Conservation (phyloP, 108 stramenopile genomes). For the Skeletonema menzelii region DNA sequence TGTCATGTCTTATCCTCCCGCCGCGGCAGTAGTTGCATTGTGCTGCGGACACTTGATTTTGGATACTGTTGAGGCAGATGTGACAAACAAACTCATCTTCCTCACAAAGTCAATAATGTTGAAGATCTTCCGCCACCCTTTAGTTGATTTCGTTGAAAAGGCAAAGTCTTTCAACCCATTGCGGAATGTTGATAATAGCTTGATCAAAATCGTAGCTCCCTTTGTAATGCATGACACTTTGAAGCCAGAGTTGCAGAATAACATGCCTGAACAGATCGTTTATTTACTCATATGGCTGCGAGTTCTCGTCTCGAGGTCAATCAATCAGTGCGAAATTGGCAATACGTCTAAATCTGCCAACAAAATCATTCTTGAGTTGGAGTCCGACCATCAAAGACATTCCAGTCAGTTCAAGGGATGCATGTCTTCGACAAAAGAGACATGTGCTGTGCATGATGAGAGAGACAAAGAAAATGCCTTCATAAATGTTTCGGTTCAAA, state of each 20-base stretch:
- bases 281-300: slow-evolving; percentile 18
- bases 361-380: slow-evolving; percentile 17
- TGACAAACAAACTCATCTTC: slow-evolving; percentile 21
- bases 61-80: slow-evolving; percentile 7
- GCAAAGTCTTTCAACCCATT: slow-evolving; percentile 21
- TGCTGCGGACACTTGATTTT: slow-evolving; percentile 28
- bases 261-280: slow-evolving; percentile 3
- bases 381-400: background rate
- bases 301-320: background rate
- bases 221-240: slow-evolving; percentile 28
- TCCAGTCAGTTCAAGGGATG: background rate
- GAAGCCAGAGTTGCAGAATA: slow-evolving; percentile 2
- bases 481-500: slow-evolving; percentile 23
- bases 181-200: slow-evolving; percentile 6
- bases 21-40: slow-evolving; percentile 12
- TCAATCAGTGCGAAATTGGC: background rate
- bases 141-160: background rate
- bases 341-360: slow-evolving; percentile 5
- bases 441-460: background rate
- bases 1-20: slow-evolving; percentile 25
- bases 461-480: background rate
- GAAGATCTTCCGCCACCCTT: slow-evolving; percentile 26
- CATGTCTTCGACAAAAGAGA: background rate
- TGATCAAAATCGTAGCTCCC: slow-evolving; percentile 17
- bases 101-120: slow-evolving; percentile 26